Conservation (phyloP, 768 basidiomycete genomes). For the Pleurotus citrinopileatus region DNA sequence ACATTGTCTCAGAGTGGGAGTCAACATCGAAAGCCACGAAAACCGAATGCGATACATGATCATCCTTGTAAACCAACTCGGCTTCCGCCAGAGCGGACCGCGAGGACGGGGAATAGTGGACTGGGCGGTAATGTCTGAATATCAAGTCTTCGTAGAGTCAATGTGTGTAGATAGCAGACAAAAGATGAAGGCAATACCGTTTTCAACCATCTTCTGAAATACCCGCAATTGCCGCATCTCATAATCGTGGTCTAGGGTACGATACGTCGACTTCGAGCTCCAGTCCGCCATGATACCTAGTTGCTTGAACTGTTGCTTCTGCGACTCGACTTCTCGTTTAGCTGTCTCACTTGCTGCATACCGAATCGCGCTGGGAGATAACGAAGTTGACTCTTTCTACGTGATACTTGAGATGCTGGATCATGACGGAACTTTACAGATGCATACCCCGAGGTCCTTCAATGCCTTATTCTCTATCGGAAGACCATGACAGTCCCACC, state of each 20-base stretch:
- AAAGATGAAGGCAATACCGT: constrained; percentile 42
- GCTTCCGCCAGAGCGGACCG: constrained; percentile 93
- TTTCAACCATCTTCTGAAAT: constrained; percentile 86
- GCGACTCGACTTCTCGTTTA: constrained; percentile 65
- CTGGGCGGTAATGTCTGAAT: constrained; percentile 83
- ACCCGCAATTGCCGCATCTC: constrained; percentile 85
- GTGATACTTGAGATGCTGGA: not conserved
- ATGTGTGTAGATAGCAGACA: not conserved
- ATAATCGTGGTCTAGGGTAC: constrained; percentile 84
- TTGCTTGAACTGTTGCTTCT: constrained; percentile 75
- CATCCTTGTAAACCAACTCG: constrained; percentile 86
- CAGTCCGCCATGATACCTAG: constrained; percentile 95
- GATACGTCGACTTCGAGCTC: constrained; percentile 68
- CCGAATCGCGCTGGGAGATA: constrained; percentile 65
- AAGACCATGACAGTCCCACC: constrained; percentile 98
- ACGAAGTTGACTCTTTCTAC: constrained; percentile 53
- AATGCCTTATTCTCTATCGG: constrained; percentile 96
- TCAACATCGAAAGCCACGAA: constrained; percentile 80
- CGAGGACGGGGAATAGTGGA: constrained; percentile 94
- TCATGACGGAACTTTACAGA: not conserved
- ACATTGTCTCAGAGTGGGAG: constrained; percentile 16
- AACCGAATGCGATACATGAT: constrained; percentile 84
- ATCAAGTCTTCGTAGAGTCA: constrained; percentile 60
- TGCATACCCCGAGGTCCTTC: constrained; percentile 63
- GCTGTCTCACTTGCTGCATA: constrained; percentile 71